Evolutionary conservation across 2,329 filamentous ascomycete species (phyloP).

Genomic region (Rhexocercosporidium sp.): DNA sequence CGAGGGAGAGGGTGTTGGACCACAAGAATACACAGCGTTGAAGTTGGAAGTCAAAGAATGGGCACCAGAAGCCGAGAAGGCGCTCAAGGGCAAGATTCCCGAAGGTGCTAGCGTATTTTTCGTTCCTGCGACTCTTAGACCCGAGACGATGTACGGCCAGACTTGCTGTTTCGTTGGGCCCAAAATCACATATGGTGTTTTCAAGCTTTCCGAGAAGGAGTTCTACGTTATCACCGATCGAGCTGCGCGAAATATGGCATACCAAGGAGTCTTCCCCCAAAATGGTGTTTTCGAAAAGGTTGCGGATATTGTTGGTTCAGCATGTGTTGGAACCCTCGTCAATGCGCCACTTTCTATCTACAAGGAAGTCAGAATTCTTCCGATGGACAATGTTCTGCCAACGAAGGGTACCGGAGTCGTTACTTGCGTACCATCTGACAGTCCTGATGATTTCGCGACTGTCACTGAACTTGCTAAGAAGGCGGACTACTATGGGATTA

Average conservation of each 20-base stretch:
- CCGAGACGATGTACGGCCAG: conserved; percentile 99
- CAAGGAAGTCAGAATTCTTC: conserved; percentile 83
- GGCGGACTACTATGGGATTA: conserved; percentile 92
- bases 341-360: conserved; percentile 88
- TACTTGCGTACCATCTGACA: conserved; percentile 93
- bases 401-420: conserved; percentile 97
- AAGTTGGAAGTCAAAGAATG: conserved; percentile 93
- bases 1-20: conserved; percentile 79
- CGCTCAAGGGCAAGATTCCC: conserved; percentile 79
- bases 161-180: conserved; percentile 95
- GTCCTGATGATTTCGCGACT: conserved; percentile 93
- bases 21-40: conserved; percentile 90
- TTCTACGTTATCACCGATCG: conserved; percentile 86
- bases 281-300: conserved; percentile 79
- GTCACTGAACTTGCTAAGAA: conserved; percentile 90
- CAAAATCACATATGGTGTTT: conserved; percentile 87
- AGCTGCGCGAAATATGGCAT: conserved; percentile 92
- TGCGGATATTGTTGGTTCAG: conserved; percentile 75
- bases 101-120: conserved; percentile 82
- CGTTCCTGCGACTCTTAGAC: conserved; percentile 87
- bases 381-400: conserved; percentile 92
- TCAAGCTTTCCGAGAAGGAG: conserved; percentile 76
- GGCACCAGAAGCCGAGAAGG: conserved; percentile 75
- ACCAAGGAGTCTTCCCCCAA: conserved; percentile 82
- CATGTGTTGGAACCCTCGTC: conserved; percentile 86